These are phyloP conservation scores for Fusarium nisikadoi DNA, from an alignment of 2,329 filamentous ascomycete species.

Conservation along the genomic window DNA sequence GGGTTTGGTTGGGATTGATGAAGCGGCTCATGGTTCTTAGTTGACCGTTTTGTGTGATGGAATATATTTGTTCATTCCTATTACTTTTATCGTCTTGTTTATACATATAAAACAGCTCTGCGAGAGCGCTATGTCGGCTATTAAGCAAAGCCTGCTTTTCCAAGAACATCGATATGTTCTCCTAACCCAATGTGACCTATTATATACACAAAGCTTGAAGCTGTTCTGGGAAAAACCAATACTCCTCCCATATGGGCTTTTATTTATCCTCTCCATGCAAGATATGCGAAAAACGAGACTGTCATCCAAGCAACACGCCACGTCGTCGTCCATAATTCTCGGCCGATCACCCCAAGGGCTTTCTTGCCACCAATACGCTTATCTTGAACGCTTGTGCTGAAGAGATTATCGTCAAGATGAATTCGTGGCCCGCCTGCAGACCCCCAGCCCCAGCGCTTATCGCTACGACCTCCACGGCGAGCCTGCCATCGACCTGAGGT, in stretches of 20 bases:
- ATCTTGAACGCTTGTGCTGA: constrained; percentile 51
- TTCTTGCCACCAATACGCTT: constrained; percentile 43
- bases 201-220: constrained; percentile 10
- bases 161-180: neutral
- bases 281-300: constrained; percentile 71
- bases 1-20: neutral
- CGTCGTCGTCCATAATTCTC: constrained; percentile 70
- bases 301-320: constrained; percentile 73
- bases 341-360: constrained; percentile 59
- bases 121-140: constrained; percentile 19
- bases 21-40: neutral
- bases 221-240: neutral
- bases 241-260: neutral
- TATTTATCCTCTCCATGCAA: constrained; percentile 66
- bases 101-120: constrained; percentile 31
- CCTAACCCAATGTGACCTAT: neutral
- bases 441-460: constrained; percentile 57
- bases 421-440: constrained; percentile 61
- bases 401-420: constrained; percentile 62
- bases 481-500: constrained; percentile 41
- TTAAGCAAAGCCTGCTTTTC: constrained; percentile 13
- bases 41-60: neutral
- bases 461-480: constrained; percentile 42
- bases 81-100: constrained; percentile 20
- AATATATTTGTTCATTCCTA: constrained; percentile 9